Evolutionary conservation across 2,329 filamentous ascomycete genomes (phyloP).

Genomic region (Blastomyces gilchristii): DNA sequence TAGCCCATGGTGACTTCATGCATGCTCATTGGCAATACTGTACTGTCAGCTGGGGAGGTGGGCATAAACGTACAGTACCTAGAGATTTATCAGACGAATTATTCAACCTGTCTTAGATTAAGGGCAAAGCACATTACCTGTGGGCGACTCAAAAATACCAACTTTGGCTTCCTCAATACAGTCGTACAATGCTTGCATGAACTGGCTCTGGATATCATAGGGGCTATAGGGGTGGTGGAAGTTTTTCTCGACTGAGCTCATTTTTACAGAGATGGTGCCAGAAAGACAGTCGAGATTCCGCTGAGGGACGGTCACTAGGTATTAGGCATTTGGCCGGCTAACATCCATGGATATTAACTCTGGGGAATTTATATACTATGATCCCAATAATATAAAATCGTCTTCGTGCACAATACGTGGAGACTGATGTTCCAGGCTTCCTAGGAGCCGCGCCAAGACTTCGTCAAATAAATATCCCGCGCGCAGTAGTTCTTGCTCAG

Average conservation of each 20-base stretch:
- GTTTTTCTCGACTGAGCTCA: slow-evolving; percentile 37
- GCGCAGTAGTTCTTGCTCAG: too few relatives aligned
- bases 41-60: too few relatives aligned
- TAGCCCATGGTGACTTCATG: not conserved
- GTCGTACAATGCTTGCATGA: slow-evolving; percentile 74
- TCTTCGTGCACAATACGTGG: not conserved
- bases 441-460: not conserved
- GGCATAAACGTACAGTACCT: slow-evolving; percentile 9
- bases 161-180: slow-evolving; percentile 71
- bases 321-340: not conserved
- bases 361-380: not conserved
- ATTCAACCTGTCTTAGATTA: not conserved
- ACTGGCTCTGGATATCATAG: slow-evolving; percentile 76
- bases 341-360: not conserved
- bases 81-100: not conserved
- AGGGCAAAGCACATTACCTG: slow-evolving; percentile 50
- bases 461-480: not conserved
- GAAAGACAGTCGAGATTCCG: not conserved
- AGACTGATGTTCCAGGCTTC: not conserved
- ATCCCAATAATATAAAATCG: not conserved
- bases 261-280: slow-evolving; percentile 11
- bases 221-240: slow-evolving; percentile 84
- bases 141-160: slow-evolving; percentile 88
- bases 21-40: not conserved
- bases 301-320: not conserved